Percentiles rank a stretch among this genome's conserved stretches.
phyloP scores from a whole-genome alignment of 2,329 filamentous ascomycete genomes.

The Sarocladium kiliense region DNA sequence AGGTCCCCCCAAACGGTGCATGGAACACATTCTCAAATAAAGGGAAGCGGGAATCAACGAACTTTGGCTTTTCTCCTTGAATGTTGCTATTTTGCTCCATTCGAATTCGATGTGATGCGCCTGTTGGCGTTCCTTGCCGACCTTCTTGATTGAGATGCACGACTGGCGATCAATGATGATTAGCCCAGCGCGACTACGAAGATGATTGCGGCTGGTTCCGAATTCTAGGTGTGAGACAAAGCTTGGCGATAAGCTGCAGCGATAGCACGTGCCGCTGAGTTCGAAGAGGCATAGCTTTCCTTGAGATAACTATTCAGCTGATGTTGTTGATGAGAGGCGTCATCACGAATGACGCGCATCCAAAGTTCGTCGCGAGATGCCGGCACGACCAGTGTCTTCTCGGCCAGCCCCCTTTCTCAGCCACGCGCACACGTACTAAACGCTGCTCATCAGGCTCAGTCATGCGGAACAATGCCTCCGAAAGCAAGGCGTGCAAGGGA shows the following conservation, averaged over 20 bases:
- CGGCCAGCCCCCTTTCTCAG: background rate
- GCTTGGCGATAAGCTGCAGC: too few species aligned
- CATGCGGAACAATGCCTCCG: background rate
- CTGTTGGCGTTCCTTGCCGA: background rate
- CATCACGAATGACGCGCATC: background rate
- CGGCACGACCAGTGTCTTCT: too few species aligned
- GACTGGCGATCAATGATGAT: too few species aligned
- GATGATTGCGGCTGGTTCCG: too few species aligned
- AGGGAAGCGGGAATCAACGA: slow-evolving; percentile 7
- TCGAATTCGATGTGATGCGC: background rate
- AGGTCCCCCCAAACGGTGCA: slow-evolving; percentile 9
- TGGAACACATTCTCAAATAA: slow-evolving; percentile 7
- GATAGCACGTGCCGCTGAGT: too few species aligned
- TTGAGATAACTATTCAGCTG: too few species aligned
- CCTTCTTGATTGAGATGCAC: too few species aligned
- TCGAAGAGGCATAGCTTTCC: too few species aligned
- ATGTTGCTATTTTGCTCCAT: background rate
- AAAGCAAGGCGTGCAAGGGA: background rate
- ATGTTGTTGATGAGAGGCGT: too few species aligned
- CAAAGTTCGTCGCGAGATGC: background rate
- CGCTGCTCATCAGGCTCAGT: background rate
- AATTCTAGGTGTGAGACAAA: too few species aligned
- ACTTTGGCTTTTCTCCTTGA: slow-evolving; percentile 1
- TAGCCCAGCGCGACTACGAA: too few species aligned
- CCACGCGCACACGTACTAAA: background rate